Percentiles rank a stretch among this genome's conserved stretches.
Evolutionary conservation across 2,329 filamentous ascomycete species (phyloP).

Genomic region (Exophiala alcalophila): DNA sequence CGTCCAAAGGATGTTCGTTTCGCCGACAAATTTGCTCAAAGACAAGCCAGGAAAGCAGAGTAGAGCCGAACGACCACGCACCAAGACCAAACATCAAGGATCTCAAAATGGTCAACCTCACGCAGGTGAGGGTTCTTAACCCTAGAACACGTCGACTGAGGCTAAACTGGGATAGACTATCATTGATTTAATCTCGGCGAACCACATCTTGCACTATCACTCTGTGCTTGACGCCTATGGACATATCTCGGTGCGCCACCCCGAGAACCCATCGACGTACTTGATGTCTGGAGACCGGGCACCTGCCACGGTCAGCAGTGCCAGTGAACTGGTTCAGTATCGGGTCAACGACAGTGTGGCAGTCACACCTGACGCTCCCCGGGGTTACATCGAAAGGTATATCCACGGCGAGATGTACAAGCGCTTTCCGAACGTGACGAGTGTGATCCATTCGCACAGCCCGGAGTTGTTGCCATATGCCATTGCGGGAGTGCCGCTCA

Average conservation of each 20-base stretch:
- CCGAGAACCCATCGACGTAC: slow-evolving; percentile 45
- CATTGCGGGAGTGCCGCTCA: slow-evolving; percentile 40
- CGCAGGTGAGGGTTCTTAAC: background rate
- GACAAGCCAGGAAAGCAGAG: too few relatives aligned
- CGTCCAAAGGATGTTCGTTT: too few relatives aligned
- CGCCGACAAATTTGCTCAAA: too few relatives aligned
- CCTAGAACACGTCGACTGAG: background rate
- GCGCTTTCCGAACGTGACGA: slow-evolving; percentile 38
- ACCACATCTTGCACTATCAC: slow-evolving; percentile 53
- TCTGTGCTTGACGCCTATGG: slow-evolving; percentile 53
- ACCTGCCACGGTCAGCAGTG: slow-evolving; percentile 47
- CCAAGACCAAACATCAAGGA: too few relatives aligned
- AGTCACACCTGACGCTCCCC: slow-evolving; percentile 39
- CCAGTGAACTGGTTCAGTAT: slow-evolving; percentile 49
- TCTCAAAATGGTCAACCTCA: slow-evolving; percentile 4
- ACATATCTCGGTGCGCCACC: slow-evolving; percentile 54
- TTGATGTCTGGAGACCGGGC: slow-evolving; percentile 50
- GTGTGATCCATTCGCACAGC: slow-evolving; percentile 47
- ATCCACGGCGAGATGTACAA: slow-evolving; percentile 51
- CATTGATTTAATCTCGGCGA: slow-evolving; percentile 43
- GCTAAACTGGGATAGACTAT: background rate
- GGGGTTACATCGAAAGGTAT: slow-evolving; percentile 45
- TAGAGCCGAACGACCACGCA: too few relatives aligned
- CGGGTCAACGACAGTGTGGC: slow-evolving; percentile 42
- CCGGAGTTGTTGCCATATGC: slow-evolving; percentile 45